Evolutionary conservation across 2,329 filamentous ascomycete genomes (phyloP).

Genomic region (Aspergillus clavatus): DNA sequence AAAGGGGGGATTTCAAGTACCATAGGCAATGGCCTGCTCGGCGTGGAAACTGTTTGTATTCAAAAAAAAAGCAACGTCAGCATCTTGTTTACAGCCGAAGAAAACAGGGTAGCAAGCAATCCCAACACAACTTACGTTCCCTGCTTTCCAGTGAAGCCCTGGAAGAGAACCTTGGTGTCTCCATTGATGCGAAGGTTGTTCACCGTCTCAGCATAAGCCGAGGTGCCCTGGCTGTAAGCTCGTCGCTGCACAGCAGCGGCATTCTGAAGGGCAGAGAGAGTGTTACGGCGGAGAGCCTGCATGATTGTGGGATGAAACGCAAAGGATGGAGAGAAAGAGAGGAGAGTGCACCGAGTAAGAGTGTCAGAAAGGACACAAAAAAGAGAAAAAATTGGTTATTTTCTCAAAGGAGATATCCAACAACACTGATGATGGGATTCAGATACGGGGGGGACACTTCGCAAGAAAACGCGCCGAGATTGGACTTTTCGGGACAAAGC

Average conservation of each 20-base stretch:
- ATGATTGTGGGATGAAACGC: slow-evolving; percentile 46
- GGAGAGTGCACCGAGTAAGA: slow-evolving; percentile 7
- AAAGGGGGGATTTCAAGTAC: slow-evolving; percentile 48
- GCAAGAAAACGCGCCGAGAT: slow-evolving; percentile 22
- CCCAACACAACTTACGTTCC: slow-evolving; percentile 64
- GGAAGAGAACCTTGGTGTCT: slow-evolving; percentile 92
- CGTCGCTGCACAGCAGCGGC: slow-evolving; percentile 60
- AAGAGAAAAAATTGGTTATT: no score
- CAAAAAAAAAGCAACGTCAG: slow-evolving; percentile 27
- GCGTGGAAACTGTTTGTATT: slow-evolving; percentile 77
- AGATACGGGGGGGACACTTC: slow-evolving; percentile 13
- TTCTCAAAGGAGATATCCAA: no score
- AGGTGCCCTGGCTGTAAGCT: slow-evolving; percentile 66
- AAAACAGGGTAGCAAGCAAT: background rate
- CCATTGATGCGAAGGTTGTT: slow-evolving; percentile 87
- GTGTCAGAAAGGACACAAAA: slow-evolving; percentile 7
- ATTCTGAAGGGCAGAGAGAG: slow-evolving; percentile 63
- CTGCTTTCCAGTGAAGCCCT: slow-evolving; percentile 97
- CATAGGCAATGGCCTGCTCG: slow-evolving; percentile 96
- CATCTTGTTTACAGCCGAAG: slow-evolving; percentile 12
- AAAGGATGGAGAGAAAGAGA: slow-evolving; percentile 13
- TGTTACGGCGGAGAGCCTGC: slow-evolving; percentile 77
- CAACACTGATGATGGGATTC: slow-evolving; percentile 14
- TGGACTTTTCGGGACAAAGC: slow-evolving; percentile 30
- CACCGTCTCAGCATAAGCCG: slow-evolving; percentile 67